phyloP scores from a whole-genome alignment of 306 rosid genomes.

The Cicer chorassanicum region DNA sequence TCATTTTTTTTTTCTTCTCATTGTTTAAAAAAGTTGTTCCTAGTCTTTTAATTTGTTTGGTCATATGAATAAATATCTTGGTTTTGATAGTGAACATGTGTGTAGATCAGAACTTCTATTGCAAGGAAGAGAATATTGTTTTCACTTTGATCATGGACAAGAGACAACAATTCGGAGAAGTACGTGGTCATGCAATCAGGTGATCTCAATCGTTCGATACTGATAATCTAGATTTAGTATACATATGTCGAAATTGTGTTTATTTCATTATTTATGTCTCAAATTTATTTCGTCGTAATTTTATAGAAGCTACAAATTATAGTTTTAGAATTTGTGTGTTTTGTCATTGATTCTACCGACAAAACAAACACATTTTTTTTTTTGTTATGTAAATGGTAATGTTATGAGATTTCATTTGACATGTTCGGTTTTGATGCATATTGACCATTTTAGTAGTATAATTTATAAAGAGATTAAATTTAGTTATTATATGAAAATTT shows the following conservation, averaged over 20 bases:
- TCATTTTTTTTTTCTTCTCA: neutral
- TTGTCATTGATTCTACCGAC: too few species aligned
- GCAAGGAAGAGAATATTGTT: neutral
- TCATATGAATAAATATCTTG: conserved; percentile 19
- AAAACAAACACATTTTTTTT: too few species aligned
- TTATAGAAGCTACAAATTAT: too few species aligned
- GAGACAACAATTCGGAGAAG: neutral
- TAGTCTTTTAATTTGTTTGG: conserved; percentile 26
- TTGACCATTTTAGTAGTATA: conserved; percentile 20
- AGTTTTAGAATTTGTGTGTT: too few species aligned
- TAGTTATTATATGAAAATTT: neutral
- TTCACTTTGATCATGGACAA: neutral
- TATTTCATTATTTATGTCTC: too few species aligned
- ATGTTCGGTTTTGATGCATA: conserved; percentile 13
- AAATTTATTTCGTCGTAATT: too few species aligned
- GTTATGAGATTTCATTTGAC: conserved; percentile 23
- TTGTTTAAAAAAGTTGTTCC: conserved; percentile 16
- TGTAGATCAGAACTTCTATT: neutral
- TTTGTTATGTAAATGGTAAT: neutral
- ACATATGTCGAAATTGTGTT: too few species aligned
- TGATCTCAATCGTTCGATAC: neutral
- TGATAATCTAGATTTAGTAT: too few species aligned
- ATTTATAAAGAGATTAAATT: neutral
- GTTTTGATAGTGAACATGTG: conserved; percentile 13
- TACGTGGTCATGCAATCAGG: neutral